Evolutionary conservation across 306 rosid genomes (phyloP), one percentile per base, ranked within the genome.

Genomic region (Argentina anserina): DNA sequence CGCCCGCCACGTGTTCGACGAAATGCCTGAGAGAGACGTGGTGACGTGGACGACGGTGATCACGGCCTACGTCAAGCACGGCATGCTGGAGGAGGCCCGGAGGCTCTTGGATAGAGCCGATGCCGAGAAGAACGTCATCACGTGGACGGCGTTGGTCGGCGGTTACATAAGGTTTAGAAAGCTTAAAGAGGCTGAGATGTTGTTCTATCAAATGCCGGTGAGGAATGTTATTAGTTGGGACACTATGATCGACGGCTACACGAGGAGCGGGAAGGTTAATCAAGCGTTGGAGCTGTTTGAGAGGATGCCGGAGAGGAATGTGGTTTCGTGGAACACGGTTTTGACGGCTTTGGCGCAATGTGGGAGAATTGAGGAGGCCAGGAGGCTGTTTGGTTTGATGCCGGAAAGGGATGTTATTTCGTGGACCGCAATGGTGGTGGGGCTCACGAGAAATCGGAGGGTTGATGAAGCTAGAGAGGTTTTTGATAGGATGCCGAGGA

Each of bases 181-280:
- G 70, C 68, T 85, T 41, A 71, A 75, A 75, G 83, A 80, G 40
- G 89, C 84, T 5, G 83, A 81, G 71, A 45, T 58, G 42, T 43
- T 85, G 81, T 85, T 85, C 69, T 40, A 45, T 47, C 69, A 76
- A 70, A 85, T 85, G 89, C 89, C 86, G 1, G 85, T 70, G 63
- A 77, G 71, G 73, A 85, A 82, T 70, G 85, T 85, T 41, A 77
- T 85, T 43, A 82, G 86, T 18, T 85, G 86, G 86, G 82, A 85
- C 77, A 85, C 89, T 18, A 85, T 85, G 86, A 82, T 85, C 15
- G 89, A 82, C 50, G 89, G 86, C 55, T 82, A 82, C 52, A 81
- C 80, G 0, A 68, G 74, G 36, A 67, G 61, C 52, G 70, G 84
- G 18, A 50, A 23, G 39, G 62, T 75, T 11, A 79, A 82, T 75